A percentile compares a stretch with the other conserved stretches of the same genome.
Evolutionary conservation across 768 basidiomycete genomes (phyloP).

Genomic region (Tylopilus felleus): DNA sequence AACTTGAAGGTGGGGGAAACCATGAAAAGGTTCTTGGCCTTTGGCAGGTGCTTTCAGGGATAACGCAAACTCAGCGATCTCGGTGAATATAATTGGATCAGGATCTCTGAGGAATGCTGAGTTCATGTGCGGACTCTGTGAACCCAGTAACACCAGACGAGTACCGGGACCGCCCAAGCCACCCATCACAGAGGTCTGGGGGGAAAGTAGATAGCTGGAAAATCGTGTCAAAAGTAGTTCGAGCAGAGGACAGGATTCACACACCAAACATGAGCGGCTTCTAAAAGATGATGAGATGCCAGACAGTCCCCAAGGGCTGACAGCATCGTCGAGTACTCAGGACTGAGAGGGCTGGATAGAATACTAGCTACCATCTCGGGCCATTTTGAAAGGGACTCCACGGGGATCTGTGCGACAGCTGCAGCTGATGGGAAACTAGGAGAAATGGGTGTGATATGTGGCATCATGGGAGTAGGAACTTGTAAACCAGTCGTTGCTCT

Average conservation of each 20-base stretch:
- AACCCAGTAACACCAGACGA: conserved; percentile 73
- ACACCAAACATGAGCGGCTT: conserved; percentile 92
- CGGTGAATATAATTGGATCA: conserved; percentile 81
- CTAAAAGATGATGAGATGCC: conserved; percentile 62
- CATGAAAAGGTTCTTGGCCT: conserved; percentile 82
- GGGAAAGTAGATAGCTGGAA: conserved; percentile 79
- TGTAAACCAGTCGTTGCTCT: conserved; percentile 39
- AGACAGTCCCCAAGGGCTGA: conserved; percentile 85
- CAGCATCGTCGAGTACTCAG: conserved; percentile 70
- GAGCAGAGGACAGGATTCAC: conserved; percentile 5
- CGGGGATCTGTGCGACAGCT: conserved; percentile 47
- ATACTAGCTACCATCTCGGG: conserved; percentile 84
- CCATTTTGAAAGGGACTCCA: conserved; percentile 73
- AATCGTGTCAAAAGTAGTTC: conserved; percentile 3
- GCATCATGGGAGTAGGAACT: conserved; percentile 30
- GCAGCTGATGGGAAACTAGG: conserved; percentile 55
- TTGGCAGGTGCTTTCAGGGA: conserved; percentile 70
- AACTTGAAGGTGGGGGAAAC: conserved; percentile 82
- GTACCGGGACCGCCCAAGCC: conserved; percentile 65
- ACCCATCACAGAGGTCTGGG: conserved; percentile 71
- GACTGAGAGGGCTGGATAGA: conserved; percentile 60
- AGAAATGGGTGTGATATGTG: conserved; percentile 54
- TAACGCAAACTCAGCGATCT: conserved; percentile 88
- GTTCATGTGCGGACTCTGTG: conserved; percentile 49
- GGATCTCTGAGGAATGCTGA: conserved; percentile 59